phyloP scores from a whole-genome alignment of 495 filamentous ascomycete species.

The Podospora comata region DNA sequence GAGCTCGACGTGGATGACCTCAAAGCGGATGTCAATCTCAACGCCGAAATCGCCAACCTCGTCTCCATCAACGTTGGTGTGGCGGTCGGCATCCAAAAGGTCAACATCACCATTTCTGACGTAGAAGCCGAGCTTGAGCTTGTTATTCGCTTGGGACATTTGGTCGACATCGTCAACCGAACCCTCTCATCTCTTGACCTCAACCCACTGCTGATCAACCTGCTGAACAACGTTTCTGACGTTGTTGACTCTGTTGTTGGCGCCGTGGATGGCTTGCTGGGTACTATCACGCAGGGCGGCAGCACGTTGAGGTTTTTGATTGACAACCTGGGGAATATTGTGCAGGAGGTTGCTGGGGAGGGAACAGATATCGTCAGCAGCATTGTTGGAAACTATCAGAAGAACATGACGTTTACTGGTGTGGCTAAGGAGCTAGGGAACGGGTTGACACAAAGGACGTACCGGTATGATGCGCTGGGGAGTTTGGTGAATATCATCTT shows the following conservation, averaged over 20 bases:
- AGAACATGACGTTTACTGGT: conserved; percentile 58
- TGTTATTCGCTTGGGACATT: conserved; percentile 52
- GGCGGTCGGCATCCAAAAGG: conserved; percentile 48
- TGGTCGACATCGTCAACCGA: conserved; percentile 58
- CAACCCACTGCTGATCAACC: conserved; percentile 55
- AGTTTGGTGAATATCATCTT: conserved; percentile 58
- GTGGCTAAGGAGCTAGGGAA: conserved; percentile 40
- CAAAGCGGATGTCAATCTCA: conserved; percentile 54
- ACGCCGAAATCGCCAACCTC: conserved; percentile 52
- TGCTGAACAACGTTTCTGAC: conserved; percentile 50
- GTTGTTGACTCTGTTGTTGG: conserved; percentile 51
- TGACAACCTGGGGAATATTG: conserved; percentile 59
- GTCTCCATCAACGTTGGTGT: conserved; percentile 57
- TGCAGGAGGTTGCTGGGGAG: conserved; percentile 48
- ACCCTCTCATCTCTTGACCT: conserved; percentile 54
- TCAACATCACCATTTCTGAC: conserved; percentile 59
- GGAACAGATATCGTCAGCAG: conserved; percentile 38
- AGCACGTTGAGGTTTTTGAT: conserved; percentile 52
- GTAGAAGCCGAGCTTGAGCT: conserved; percentile 55
- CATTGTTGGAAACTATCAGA: conserved; percentile 54
- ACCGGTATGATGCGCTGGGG: conserved; percentile 48
- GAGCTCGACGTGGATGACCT: conserved; percentile 55
- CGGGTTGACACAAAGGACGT: conserved; percentile 54
- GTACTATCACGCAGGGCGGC: conserved; percentile 51
- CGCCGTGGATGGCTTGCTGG: conserved; percentile 52